A percentile compares a stretch with the other conserved stretches of the same genome.
Evolutionary conservation across 2,329 filamentous ascomycete genomes (phyloP).

Genomic region (Xylariales sp.): DNA sequence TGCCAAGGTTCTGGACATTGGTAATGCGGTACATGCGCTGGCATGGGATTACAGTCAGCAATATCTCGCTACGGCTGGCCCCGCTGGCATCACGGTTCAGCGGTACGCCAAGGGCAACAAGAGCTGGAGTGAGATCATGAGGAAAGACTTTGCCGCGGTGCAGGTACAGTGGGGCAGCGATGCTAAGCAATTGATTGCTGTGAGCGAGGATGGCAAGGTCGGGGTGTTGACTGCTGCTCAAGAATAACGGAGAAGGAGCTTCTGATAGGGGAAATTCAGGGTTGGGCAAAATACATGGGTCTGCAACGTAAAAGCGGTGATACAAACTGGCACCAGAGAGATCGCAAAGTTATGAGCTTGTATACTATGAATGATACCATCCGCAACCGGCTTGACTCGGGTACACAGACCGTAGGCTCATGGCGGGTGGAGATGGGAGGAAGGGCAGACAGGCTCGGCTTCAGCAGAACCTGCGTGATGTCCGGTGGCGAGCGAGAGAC

Average conservation of each 20-base stretch:
- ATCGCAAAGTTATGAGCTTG: slow-evolving; percentile 6
- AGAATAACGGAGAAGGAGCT: too few relatives aligned
- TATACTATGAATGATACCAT: not conserved
- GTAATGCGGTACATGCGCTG: slow-evolving; percentile 70
- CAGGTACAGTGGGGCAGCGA: slow-evolving; percentile 73
- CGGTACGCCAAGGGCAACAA: slow-evolving; percentile 86
- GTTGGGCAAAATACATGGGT: too few relatives aligned
- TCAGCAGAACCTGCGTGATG: too few relatives aligned
- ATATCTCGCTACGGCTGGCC: slow-evolving; percentile 78
- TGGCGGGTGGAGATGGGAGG: too few relatives aligned
- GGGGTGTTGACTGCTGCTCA: slow-evolving; percentile 62
- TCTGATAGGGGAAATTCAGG: too few relatives aligned
- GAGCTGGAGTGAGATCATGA: slow-evolving; percentile 81
- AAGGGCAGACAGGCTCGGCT: too few relatives aligned
- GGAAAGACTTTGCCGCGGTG: slow-evolving; percentile 68
- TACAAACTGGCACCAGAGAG: too few relatives aligned
- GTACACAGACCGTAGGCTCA: too few relatives aligned
- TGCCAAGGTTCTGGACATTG: slow-evolving; percentile 82
- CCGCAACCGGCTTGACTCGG: too few relatives aligned
- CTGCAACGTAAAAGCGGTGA: too few relatives aligned
- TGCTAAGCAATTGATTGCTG: slow-evolving; percentile 69
- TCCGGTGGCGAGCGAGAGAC: too few relatives aligned
- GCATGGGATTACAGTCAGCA: slow-evolving; percentile 95
- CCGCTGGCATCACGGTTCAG: slow-evolving; percentile 78
- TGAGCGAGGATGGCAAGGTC: slow-evolving; percentile 72